Percentiles rank a stretch among this genome's conserved stretches.
phyloP scores from a whole-genome alignment of 345 rosid species.

The Carallia pectinifolia region DNA sequence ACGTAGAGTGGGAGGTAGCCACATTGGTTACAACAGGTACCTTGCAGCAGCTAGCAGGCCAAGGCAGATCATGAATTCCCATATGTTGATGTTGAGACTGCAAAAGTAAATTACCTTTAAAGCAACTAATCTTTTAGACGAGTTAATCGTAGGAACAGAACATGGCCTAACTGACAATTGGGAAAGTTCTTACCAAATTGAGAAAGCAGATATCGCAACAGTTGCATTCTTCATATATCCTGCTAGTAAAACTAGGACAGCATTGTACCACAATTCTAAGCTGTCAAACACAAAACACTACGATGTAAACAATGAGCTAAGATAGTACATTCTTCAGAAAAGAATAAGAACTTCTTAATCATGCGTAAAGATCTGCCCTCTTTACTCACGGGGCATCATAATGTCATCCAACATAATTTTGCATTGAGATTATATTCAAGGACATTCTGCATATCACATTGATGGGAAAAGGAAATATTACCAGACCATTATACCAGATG shows the following conservation, averaged over 20 bases:
- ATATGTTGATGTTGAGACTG: constrained; percentile 40
- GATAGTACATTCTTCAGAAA: too few species aligned
- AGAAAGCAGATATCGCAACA: constrained; percentile 65
- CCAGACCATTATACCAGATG: constrained; percentile 40
- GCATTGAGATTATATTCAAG: too few species aligned
- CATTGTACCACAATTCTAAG: constrained; percentile 78
- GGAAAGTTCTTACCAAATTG: constrained; percentile 60
- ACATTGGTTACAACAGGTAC: constrained; percentile 14
- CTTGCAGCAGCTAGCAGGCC: constrained; percentile 35
- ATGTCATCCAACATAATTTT: too few species aligned
- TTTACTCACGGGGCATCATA: too few species aligned
- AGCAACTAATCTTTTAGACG: too few species aligned
- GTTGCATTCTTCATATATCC: constrained; percentile 69
- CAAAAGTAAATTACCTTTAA: neutral
- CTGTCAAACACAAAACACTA: constrained; percentile 25
- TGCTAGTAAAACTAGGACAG: constrained; percentile 63
- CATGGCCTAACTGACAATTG: neutral
- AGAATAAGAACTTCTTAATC: too few species aligned
- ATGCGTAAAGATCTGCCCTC: too few species aligned
- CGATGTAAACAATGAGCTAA: too few species aligned
- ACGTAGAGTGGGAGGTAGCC: neutral
- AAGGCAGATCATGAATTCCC: constrained; percentile 40
- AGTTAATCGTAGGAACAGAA: neutral
- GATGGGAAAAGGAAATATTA: constrained; percentile 1
- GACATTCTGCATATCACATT: neutral